Percentiles rank a stretch among this genome's conserved stretches.
These are phyloP conservation scores for Cyclanthera cordifolia DNA, from an alignment of 306 rosid genomes.

Conservation along the genomic window DNA sequence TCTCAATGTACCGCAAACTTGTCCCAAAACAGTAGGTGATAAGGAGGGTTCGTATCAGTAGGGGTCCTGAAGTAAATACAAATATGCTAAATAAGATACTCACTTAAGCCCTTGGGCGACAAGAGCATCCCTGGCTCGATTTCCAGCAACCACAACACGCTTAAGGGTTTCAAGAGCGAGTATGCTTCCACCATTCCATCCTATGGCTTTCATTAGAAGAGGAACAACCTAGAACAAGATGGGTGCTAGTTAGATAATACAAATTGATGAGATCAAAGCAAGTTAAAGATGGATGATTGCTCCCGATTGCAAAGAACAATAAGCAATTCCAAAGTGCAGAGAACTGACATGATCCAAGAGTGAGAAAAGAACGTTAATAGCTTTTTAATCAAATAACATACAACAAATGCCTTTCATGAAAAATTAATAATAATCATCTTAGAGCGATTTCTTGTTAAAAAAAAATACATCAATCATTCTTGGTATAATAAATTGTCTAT, in stretches of 20 bases:
- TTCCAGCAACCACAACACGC: slow-evolving; percentile 99
- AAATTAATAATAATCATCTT: not conserved
- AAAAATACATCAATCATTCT: not conserved
- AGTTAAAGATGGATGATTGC: not conserved
- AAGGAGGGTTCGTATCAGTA: too few species aligned
- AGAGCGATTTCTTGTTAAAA: too few species aligned
- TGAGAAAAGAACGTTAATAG: not conserved
- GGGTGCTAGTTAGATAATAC: not conserved
- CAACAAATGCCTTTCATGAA: not conserved
- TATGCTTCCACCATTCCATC: slow-evolving; percentile 99
- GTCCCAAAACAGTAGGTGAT: not conserved
- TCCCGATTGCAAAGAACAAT: not conserved
- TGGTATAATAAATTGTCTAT: not conserved
- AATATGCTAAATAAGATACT: slow-evolving; percentile 23
- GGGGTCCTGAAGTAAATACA: not conserved
- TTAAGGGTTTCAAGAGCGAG: slow-evolving; percentile 93
- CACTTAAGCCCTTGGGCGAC: slow-evolving; percentile 99
- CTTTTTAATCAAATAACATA: not conserved
- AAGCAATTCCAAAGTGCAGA: not conserved
- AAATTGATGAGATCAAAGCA: not conserved
- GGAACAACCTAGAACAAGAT: slow-evolving; percentile 76
- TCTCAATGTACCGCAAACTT: too few species aligned
- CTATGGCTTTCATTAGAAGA: slow-evolving; percentile 92
- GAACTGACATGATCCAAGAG: not conserved
- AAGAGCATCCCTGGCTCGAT: slow-evolving; percentile 98